Evolutionary conservation across 2,329 filamentous ascomycete genomes (phyloP).

Genomic region (Fusarium xyrophilum): DNA sequence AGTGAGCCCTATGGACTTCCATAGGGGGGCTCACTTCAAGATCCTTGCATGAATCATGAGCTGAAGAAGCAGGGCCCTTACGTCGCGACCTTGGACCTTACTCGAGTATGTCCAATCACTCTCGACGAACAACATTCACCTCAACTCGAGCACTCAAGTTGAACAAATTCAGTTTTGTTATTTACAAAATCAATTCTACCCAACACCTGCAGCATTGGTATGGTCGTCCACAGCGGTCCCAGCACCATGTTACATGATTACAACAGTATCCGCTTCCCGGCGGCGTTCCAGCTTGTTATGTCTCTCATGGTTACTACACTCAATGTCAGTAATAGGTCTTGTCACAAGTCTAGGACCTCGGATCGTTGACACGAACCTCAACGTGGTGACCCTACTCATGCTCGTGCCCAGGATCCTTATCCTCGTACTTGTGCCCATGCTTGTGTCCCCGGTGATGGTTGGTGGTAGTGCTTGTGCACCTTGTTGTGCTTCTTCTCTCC

Average conservation of each 20-base stretch:
- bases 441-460: not conserved
- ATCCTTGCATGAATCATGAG: conserved; percentile 22
- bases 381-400: not conserved
- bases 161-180: not conserved
- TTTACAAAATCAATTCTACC: not conserved
- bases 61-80: not conserved
- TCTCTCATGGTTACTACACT: not conserved
- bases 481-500: conserved; percentile 2
- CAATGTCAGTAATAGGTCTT: not conserved
- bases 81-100: not conserved
- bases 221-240: not conserved
- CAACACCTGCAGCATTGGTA: not conserved
- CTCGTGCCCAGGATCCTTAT: not conserved
- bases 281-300: not conserved
- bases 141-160: not conserved
- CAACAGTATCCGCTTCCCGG: not conserved
- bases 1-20: too few relatives aligned
- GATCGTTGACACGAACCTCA: conserved; percentile 2
- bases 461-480: conserved; percentile 11
- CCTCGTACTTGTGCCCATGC: not conserved
- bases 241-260: not conserved
- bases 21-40: not conserved
- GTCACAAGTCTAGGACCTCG: not conserved
- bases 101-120: conserved; percentile 11
- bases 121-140: not conserved